phyloP scores from a whole-genome alignment of 495 filamentous ascomycete species.

The Lasiosphaeria hispida region DNA sequence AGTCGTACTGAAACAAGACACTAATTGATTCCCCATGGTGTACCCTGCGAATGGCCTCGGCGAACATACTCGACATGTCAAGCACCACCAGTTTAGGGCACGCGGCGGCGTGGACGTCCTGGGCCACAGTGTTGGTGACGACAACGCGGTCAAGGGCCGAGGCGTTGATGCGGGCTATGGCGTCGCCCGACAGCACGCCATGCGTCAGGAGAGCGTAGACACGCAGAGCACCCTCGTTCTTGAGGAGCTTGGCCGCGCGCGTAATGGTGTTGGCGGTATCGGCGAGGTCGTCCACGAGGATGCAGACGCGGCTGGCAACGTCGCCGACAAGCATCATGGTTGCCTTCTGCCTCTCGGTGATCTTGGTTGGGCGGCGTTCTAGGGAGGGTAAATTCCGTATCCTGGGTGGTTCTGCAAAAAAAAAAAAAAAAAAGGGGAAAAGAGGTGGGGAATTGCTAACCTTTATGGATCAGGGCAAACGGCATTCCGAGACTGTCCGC shows the following conservation, averaged over 20 bases:
- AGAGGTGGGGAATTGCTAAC: conserved; percentile 7
- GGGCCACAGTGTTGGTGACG: conserved; percentile 92
- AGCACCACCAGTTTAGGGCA: conserved; percentile 89
- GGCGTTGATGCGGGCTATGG: conserved; percentile 90
- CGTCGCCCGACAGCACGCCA: conserved; percentile 90
- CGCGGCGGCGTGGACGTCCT: conserved; percentile 59
- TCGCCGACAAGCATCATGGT: conserved; percentile 98
- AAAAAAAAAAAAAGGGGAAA: background rate
- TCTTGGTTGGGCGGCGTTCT: conserved; percentile 95
- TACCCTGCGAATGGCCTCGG: conserved; percentile 92
- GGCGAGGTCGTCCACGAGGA: conserved; percentile 90
- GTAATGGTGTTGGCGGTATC: conserved; percentile 98
- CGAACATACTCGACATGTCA: conserved; percentile 87
- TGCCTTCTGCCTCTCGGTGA: conserved; percentile 91
- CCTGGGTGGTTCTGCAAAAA: background rate
- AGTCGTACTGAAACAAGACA: conserved; percentile 86
- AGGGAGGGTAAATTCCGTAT: background rate
- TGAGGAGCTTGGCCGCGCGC: conserved; percentile 89
- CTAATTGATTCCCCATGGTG: conserved; percentile 98
- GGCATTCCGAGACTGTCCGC: conserved; percentile 88
- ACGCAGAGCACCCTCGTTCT: conserved; percentile 83
- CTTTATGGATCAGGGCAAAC: conserved; percentile 98
- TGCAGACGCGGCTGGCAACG: conserved; percentile 76
- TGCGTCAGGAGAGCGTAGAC: conserved; percentile 94
- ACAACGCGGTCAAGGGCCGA: conserved; percentile 87